phyloP scores from a whole-genome alignment of 2,329 filamentous ascomycete species.

The Chrysosphaeria jannelii region DNA sequence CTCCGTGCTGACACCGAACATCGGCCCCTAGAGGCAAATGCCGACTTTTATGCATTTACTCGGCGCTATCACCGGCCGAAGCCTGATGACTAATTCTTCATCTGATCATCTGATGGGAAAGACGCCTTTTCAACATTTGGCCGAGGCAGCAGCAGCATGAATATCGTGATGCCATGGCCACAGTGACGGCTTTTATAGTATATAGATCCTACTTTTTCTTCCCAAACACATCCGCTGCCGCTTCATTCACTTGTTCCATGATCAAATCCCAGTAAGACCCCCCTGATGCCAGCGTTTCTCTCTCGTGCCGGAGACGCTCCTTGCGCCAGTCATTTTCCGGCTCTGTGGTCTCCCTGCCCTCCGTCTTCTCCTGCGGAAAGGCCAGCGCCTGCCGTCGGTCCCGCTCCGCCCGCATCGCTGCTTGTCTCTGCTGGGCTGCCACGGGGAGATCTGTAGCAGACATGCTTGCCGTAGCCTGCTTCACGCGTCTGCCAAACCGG shows the following conservation, averaged over 20 bases:
- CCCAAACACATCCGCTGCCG: constrained; percentile 7
- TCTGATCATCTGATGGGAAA: too few relatives aligned
- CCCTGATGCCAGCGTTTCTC: constrained; percentile 21
- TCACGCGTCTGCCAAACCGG: constrained; percentile 16
- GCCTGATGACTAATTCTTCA: too few relatives aligned
- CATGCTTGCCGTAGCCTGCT: constrained; percentile 1
- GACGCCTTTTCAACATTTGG: too few relatives aligned
- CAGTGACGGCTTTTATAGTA: too few relatives aligned
- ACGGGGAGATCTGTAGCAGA: constrained; percentile 17
- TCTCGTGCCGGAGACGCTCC: constrained; percentile 11
- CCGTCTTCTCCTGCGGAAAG: constrained; percentile 10
- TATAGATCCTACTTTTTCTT: constrained; percentile 7
- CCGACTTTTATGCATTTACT: too few relatives aligned
- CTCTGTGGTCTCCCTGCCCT: too few relatives aligned
- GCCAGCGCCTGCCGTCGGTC: constrained; percentile 6
- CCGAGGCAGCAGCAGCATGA: too few relatives aligned
- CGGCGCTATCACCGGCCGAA: too few relatives aligned
- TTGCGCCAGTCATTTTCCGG: constrained; percentile 24
- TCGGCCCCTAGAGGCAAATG: too few relatives aligned
- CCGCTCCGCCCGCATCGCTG: constrained; percentile 16
- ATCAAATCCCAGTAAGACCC: constrained; percentile 25
- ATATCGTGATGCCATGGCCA: too few relatives aligned
- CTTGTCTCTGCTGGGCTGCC: constrained; percentile 16
- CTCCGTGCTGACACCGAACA: too few relatives aligned
- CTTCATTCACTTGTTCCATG: constrained; percentile 23